Base-by-base conservation (phyloP, 2,329 filamentous ascomycete species). In the Alternaria longipes region DNA sequence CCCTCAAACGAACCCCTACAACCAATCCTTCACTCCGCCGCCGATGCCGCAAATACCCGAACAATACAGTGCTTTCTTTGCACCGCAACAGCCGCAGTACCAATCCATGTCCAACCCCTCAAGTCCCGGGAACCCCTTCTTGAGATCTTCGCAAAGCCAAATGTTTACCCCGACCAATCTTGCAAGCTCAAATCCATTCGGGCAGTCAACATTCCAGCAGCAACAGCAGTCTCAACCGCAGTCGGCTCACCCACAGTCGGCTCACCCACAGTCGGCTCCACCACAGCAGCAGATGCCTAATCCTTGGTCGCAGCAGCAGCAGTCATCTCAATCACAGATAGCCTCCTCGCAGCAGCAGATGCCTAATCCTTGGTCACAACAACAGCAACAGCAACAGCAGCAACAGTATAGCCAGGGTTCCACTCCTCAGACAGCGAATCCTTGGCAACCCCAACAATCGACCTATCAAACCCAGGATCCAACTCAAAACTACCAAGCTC, bases 121-220 rank as follows among this genome's bases (percentile, higher is more conserved):
- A 18, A 74, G 74, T 46, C 69, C 74, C 34, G 72, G 74, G 34
- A 82, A 82, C 62, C 80, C 81, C 11, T 84, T 84, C 65, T 68
- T 84, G 20, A 79, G 80, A 54, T 77, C 75, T 3, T 71, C 79
- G 3, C 71, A 73, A 57, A 82, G 79, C 46, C 81, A 84, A 59
- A 78, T 78, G 30, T 82, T 83, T 56, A 66, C 78, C 8, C 67
- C 80, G 7, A 69, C 63, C 2, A 67, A 60, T 28, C 46, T 65
- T n/a, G 53, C 63, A 36, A 71, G 56, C 47, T 67, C 71, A 36
- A 81, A 82, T 68, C 79, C 80, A 3, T 82, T 81, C 68, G 76
- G 77, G 40, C 78, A 71, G 47, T 66, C 64, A 22, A 3, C 64
- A 52, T 57, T 63, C 24, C 63, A 68, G 41, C 74, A 58, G 49